Conservation (phyloP, 208 protist genomes). For the Acanthamoeba polyphaga region DNA sequence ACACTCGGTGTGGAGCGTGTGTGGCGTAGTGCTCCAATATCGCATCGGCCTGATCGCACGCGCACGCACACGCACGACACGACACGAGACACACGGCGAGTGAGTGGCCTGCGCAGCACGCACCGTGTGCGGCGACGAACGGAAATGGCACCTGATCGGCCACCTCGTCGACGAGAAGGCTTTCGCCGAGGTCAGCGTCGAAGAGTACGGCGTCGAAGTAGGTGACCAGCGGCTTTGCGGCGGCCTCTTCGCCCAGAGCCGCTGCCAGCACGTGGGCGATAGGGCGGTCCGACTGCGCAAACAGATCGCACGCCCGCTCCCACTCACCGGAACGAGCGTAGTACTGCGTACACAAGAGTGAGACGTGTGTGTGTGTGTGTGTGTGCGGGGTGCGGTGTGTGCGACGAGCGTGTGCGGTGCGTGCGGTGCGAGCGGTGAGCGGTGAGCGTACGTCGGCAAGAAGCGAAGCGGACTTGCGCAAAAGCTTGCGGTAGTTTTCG, state of each 20-base stretch:
- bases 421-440: too few species aligned
- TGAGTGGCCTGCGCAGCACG: too few species aligned
- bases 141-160: background rate
- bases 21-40: slow-evolving; percentile 64
- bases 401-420: background rate
- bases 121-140: background rate
- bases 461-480: slow-evolving; percentile 40
- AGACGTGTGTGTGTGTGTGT: background rate
- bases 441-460: slow-evolving; percentile 37
- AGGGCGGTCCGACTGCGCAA: slow-evolving; percentile 24
- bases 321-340: background rate
- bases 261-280: background rate
- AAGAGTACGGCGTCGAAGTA: slow-evolving; percentile 47
- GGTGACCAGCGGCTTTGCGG: background rate
- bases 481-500: slow-evolving; percentile 53
- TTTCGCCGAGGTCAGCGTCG: background rate
- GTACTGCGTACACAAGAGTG: background rate
- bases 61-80: background rate
- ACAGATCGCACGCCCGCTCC: slow-evolving; percentile 11
- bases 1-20: slow-evolving; percentile 8
- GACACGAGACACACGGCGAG: too few species aligned
- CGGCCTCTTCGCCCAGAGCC: background rate
- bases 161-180: background rate
- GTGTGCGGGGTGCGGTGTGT: background rate
- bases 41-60: background rate